Evolutionary conservation across 2,329 filamentous ascomycete species (phyloP).

Genomic region (Endocalyx cinctus): DNA sequence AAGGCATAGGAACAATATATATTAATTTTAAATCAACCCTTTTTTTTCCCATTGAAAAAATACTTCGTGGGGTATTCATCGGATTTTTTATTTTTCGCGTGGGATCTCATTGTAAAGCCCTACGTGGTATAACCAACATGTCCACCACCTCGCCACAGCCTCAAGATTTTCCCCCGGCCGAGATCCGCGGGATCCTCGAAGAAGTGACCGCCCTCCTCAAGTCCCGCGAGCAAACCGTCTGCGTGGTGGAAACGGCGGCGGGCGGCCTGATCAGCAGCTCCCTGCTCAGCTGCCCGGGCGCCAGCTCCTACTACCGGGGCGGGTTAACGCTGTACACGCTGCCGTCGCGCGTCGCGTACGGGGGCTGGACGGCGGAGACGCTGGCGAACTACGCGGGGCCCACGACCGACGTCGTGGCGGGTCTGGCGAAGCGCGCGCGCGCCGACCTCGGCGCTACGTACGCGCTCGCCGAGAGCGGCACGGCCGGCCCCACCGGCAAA

Average conservation of each 20-base stretch:
- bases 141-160: too few species aligned
- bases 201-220: slow-evolving; percentile 51
- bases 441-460: slow-evolving; percentile 52
- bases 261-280: slow-evolving; percentile 58
- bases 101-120: too few species aligned
- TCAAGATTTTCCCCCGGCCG: slow-evolving; percentile 23
- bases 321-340: slow-evolving; percentile 61
- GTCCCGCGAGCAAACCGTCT: slow-evolving; percentile 51
- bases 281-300: slow-evolving; percentile 54
- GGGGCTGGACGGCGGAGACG: slow-evolving; percentile 53
- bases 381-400: slow-evolving; percentile 54
- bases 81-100: too few species aligned
- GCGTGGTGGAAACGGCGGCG: slow-evolving; percentile 60
- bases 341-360: slow-evolving; percentile 51
- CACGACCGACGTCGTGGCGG: slow-evolving; percentile 51
- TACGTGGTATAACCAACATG: too few species aligned
- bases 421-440: slow-evolving; percentile 52
- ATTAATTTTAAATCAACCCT: too few species aligned
- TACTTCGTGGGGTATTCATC: too few species aligned
- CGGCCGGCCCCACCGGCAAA: slow-evolving; percentile 59
- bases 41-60: too few species aligned
- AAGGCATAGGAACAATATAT: too few species aligned
- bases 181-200: slow-evolving; percentile 36
- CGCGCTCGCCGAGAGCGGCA: slow-evolving; percentile 55
- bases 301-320: slow-evolving; percentile 54